Base-by-base conservation (phyloP, 805 yeast genomes). In the Vanderwaltozyma polyspora region DNA sequence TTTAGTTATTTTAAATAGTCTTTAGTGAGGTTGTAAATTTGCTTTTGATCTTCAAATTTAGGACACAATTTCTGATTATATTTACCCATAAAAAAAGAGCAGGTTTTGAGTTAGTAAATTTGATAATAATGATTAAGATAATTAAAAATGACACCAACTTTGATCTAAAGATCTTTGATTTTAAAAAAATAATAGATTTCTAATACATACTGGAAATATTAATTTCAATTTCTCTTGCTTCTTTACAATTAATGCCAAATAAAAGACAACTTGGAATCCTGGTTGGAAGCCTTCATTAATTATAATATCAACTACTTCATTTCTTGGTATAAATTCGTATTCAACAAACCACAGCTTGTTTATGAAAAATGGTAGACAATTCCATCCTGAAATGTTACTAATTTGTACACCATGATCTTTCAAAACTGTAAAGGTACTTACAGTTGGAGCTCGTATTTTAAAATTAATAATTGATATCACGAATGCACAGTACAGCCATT, bases 201-300 rank as follows among this genome's bases (percentile, higher is more conserved):
- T n/a, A n/a, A 25, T 29, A 35, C 38, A 42, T 43, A 55, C 60
- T 3, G 51, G 46, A 32, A 66, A 59, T 17, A 61, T 43, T 22
- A 64, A 37, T 14, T 46, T 48, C 19, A 62, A 42, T 28, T 44
- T 49, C 12, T 48, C 46, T 7, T 43, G 46, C 25, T 61, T 64
- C 34, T 66, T 66, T 13, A 76, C 68, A 24, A 80, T 59, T 4
- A 80, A 60, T 28, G 78, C 73, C 51, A 82, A 57, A 48, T 80
- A 77, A 51, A 67, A 77, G 3, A 77, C 62, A 8, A 80, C 84
- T 41, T 76, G 76, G 41, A 74, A 70, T 5, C 79, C 79, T 35
- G 65, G 65, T 29, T 38, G 37, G 50, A 83, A 81, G 0, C 82
- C 87, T 53, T 83, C 94, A 49, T 80, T 80, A 18, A 83, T 75